Evolutionary conservation across 352 stramenopile genomes (phyloP), one percentile per base, ranked within the genome.

Genomic region (Peronospora destructor): DNA sequence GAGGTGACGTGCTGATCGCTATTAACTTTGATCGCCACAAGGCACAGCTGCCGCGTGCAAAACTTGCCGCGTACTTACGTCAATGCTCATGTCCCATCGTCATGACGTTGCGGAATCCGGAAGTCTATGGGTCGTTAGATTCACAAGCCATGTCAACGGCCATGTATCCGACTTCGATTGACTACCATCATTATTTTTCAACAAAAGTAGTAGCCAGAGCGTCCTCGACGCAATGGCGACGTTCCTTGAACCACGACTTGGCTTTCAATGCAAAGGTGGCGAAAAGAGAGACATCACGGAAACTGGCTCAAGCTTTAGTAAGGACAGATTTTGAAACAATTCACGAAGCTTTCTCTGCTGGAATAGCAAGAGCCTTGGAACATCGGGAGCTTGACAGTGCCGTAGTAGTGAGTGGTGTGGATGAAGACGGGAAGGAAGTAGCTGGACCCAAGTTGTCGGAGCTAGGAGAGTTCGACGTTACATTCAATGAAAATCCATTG

Each of bases 131-230:
- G 3, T 68, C 70, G 0, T 63, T 82, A 6, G 79, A 84, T 61
- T 87, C 76, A 36, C 67, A 66, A 13, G 66, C 72, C 16, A 59
- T 85, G 45, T 76, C 66, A 5, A 90, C 79, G 0, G 79, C 79
- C 21, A 85, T 90, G 70, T 90, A 87, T 44, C 79, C 79, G 13
- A 45, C 71, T 23, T 87, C 74, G 35, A 61, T 66, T 35, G 79
- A 90, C 35, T 85, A 85, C 48, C 43, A 70, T 39, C 59, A 68
- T 11, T 16, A 48, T 5, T 61, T 59, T 32, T 39, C 63, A 21
- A 67, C 63, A 26, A 68, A 71, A 35, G 73, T 84, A 16, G 56
- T 67, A 8, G 58, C 71, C 0, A 73, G 76, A 38, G 79, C 73
- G 16, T 72, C 79, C 4, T 75, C 79, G n/a, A 67, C 61, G 51